Base-by-base conservation (phyloP, 2,329 filamentous ascomycete genomes). In the Diaporthe ampelina region DNA sequence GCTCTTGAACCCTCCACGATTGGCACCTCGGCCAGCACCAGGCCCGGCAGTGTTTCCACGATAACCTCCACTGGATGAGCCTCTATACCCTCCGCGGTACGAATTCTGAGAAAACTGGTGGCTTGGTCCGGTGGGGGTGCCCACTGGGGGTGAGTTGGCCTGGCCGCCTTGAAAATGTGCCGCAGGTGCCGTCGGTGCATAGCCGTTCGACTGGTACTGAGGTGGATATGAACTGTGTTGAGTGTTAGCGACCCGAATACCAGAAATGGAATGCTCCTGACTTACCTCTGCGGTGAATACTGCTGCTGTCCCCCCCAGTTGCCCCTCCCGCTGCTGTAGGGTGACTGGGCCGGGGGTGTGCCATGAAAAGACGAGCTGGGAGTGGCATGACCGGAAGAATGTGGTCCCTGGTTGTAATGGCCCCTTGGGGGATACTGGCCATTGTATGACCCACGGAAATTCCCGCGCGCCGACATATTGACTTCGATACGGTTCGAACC, bases 1-100 rank as follows among this genome's bases (percentile, higher is more conserved):
- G 81, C 83, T 94, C 91, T 83, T 92, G 88, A 86, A 93, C 89
- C 83, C 86, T 48, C 91, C 91, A 69, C 92, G 88, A 74, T 88
- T 86, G 35, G 84, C 84, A 54, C 87, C 87, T 65, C 90, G 86
- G 40, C 84, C 85, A 61, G 85, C 78, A 45, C 84, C 85, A 58
- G 85, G 78, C 29, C 83, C 84, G 79, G 89, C 91, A 72, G 90
- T 87, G 74, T 88, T 89, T 48, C 91, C 91, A 70, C 92, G 89
- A 79, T 91, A 93, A 21, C 86, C 85, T 52, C 75, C 67, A 32
- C 88, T 88, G 77, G 79, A 76, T 10, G 78, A 79, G 26, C 90
- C 90, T 77, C 91, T 81, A 81, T 85, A 85, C 19, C 79, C 80
- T 26, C 85, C 85, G 26, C 88, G 85, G 67, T 86, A 86, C 69